A percentile compares a stretch with the other conserved stretches of the same genome.
Conservation (phyloP, 2,329 filamentous ascomycete genomes). For the Ceratocystis cacaofunesta region DNA sequence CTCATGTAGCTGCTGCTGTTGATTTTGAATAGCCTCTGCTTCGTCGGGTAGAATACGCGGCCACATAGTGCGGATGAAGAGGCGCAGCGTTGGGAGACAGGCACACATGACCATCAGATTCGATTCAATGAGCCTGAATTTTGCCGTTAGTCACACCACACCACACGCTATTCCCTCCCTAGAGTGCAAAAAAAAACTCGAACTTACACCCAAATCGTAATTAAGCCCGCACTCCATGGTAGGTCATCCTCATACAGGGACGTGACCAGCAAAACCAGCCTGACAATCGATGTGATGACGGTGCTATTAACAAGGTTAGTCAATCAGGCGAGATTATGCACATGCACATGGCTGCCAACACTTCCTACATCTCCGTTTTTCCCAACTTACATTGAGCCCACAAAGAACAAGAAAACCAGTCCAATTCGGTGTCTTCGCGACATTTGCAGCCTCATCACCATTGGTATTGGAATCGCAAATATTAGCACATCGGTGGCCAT, state of each 20-base stretch:
- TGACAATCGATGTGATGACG: not conserved
- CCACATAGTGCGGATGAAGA: not conserved
- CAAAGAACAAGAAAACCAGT: not conserved
- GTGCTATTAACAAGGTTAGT: not conserved
- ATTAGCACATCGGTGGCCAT: not conserved
- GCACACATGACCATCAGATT: constrained; percentile 1
- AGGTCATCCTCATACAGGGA: not conserved
- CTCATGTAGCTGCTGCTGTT: not conserved
- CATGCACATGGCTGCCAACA: not conserved
- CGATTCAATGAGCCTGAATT: not conserved
- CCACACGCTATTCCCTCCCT: not conserved
- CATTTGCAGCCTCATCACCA: not conserved
- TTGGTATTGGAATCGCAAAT: not conserved
- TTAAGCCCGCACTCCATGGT: not conserved
- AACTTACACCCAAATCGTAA: constrained; percentile 2
- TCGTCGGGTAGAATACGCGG: not conserved
- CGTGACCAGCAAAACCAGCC: not conserved
- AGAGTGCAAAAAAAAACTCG: too few relatives aligned
- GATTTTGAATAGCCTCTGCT: not conserved
- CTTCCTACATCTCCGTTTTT: not conserved
- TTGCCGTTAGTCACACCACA: not conserved
- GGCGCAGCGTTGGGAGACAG: not conserved
- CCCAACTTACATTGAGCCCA: not conserved
- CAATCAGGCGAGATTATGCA: not conserved
- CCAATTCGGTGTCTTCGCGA: not conserved